These are phyloP conservation scores for Cercospora beticola DNA, from an alignment of 2,329 filamentous ascomycete genomes.

Conservation along the genomic window DNA sequence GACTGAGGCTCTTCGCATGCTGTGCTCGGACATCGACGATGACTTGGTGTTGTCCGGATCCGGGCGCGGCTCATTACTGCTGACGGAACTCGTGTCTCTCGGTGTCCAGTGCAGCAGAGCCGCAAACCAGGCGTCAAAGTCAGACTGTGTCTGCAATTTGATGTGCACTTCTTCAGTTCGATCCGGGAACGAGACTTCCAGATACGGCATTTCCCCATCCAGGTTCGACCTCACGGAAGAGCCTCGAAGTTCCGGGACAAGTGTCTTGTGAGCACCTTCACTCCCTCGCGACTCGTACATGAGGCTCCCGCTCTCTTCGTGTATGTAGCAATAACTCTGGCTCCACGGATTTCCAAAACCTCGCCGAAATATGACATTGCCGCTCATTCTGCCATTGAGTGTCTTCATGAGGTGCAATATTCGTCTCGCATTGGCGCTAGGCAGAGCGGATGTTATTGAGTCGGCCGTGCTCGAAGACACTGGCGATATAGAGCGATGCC, in stretches of 20 bases:
- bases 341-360: slow-evolving; percentile 64
- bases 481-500: slow-evolving; percentile 34
- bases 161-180: slow-evolving; percentile 63
- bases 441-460: slow-evolving; percentile 36
- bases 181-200: slow-evolving; percentile 54
- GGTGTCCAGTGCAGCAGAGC: slow-evolving; percentile 76
- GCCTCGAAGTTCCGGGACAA: slow-evolving; percentile 73
- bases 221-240: slow-evolving; percentile 62
- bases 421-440: slow-evolving; percentile 59
- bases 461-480: slow-evolving; percentile 33
- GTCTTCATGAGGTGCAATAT: slow-evolving; percentile 75
- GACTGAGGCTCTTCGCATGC: slow-evolving; percentile 27
- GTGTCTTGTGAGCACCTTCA: slow-evolving; percentile 62
- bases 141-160: slow-evolving; percentile 62
- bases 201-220: slow-evolving; percentile 50
- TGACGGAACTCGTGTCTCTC: slow-evolving; percentile 20
- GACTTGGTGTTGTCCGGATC: slow-evolving; percentile 23
- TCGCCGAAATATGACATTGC: slow-evolving; percentile 70
- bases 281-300: slow-evolving; percentile 72
- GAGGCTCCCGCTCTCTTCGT: slow-evolving; percentile 71
- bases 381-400: slow-evolving; percentile 75
- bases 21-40: slow-evolving; percentile 20
- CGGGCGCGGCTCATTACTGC: slow-evolving; percentile 24
- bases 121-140: slow-evolving; percentile 77
- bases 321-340: slow-evolving; percentile 72